A percentile compares a stretch with the other conserved stretches of the same genome.
Evolutionary conservation across 2,329 filamentous ascomycete genomes (phyloP).

Genomic region (Talaromyces marneffei): DNA sequence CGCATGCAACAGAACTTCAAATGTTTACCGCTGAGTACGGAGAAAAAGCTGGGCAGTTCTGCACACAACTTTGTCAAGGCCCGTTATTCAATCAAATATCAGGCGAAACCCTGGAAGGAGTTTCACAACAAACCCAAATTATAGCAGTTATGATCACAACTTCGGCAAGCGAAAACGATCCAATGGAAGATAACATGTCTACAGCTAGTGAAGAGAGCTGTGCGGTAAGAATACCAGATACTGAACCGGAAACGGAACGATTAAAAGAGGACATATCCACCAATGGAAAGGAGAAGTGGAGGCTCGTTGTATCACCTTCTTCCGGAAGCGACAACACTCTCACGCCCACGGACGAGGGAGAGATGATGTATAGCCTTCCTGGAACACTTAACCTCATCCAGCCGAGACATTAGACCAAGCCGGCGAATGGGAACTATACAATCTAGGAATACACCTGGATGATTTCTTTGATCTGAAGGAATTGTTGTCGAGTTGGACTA

Average conservation of each 20-base stretch:
- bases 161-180: background rate
- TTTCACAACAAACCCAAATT: background rate
- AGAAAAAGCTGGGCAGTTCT: background rate
- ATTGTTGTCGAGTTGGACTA: background rate
- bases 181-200: background rate
- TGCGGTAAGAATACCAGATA: background rate
- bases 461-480: background rate
- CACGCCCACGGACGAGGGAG: background rate
- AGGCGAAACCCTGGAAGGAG: background rate
- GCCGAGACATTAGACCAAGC: background rate
- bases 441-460: background rate
- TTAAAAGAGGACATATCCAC: background rate
- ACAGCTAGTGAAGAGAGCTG: background rate
- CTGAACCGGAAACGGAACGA: background rate
- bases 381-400: background rate
- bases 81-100: background rate
- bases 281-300: background rate
- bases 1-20: background rate
- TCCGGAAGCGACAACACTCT: background rate
- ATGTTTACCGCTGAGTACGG: background rate
- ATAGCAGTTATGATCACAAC: background rate
- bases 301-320: background rate
- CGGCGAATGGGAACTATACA: background rate
- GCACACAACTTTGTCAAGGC: background rate
- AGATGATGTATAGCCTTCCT: background rate